A percentile compares a stretch with the other conserved stretches of the same genome.
Evolutionary conservation across 2,329 filamentous ascomycete species (phyloP).

Genomic region (Acrodontium crateriforme): DNA sequence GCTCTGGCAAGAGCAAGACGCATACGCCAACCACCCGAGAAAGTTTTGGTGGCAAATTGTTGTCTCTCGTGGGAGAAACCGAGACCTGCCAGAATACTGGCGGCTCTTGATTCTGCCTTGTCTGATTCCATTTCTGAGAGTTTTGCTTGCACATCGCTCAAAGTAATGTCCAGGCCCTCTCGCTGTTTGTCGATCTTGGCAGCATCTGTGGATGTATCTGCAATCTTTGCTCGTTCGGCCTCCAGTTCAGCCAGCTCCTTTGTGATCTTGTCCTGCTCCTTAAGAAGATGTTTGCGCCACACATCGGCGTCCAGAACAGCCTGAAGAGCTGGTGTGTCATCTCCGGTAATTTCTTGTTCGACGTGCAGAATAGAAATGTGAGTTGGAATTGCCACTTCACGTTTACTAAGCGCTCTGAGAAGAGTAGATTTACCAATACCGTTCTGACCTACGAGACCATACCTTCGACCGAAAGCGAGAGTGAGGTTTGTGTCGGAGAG

Average conservation of each 20-base stretch:
- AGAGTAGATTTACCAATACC: slow-evolving; percentile 85
- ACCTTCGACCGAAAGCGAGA: slow-evolving; percentile 80
- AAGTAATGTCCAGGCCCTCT: slow-evolving; percentile 77
- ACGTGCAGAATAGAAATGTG: slow-evolving; percentile 99
- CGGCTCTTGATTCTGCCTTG: slow-evolving; percentile 89
- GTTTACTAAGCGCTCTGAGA: slow-evolving; percentile 73
- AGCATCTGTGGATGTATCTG: slow-evolving; percentile 84
- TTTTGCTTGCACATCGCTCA: slow-evolving; percentile 84
- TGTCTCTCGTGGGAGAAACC: slow-evolving; percentile 92
- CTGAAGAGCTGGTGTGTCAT: slow-evolving; percentile 88
- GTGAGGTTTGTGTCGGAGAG: slow-evolving; percentile 82
- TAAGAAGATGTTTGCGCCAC: slow-evolving; percentile 89
- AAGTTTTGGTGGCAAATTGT: slow-evolving; percentile 87
- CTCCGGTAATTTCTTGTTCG: slow-evolving; percentile 93
- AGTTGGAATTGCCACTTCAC: slow-evolving; percentile 88
- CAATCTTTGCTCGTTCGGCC: slow-evolving; percentile 59
- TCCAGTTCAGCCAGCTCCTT: slow-evolving; percentile 66
- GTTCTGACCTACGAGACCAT: slow-evolving; percentile 97
- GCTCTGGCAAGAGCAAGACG: slow-evolving; percentile 86
- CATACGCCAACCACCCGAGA: slow-evolving; percentile 99
- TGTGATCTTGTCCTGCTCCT: slow-evolving; percentile 76
- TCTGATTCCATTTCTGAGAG: slow-evolving; percentile 98
- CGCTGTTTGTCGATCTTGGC: slow-evolving; percentile 72
- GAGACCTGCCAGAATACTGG: slow-evolving; percentile 90
- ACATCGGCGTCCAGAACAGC: slow-evolving; percentile 95